phyloP scores from a whole-genome alignment of 768 basidiomycete species.

The Pulveroboletus sp. region DNA sequence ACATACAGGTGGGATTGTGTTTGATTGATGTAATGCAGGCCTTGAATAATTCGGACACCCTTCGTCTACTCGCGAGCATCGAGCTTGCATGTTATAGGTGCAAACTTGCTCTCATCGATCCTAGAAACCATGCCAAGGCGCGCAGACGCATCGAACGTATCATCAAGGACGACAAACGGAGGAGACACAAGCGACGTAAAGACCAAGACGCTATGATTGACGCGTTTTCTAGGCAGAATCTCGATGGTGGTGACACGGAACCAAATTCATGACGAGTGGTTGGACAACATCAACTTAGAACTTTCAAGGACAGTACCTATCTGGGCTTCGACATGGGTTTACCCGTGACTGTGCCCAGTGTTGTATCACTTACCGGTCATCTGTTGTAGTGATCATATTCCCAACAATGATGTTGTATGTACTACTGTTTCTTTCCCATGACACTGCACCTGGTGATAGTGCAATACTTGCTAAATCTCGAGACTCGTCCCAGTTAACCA shows the following conservation, averaged over 20 bases:
- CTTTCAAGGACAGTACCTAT: conserved; percentile 12
- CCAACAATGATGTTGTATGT: conserved; percentile 7
- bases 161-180: conserved; percentile 84
- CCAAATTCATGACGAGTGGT: conserved; percentile 23
- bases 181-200: conserved; percentile 76
- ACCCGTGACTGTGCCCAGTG: conserved; percentile 12
- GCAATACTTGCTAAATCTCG: neutral
- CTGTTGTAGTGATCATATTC: conserved; percentile 18
- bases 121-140: conserved; percentile 59
- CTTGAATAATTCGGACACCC: conserved; percentile 77
- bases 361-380: conserved; percentile 24
- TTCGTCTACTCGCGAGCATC: conserved; percentile 78
- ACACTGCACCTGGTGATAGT: conserved; percentile 7
- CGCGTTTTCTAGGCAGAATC: conserved; percentile 61
- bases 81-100: conserved; percentile 82
- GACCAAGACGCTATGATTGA: conserved; percentile 83
- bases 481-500: neutral
- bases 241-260: conserved; percentile 30
- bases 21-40: conserved; percentile 46
- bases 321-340: conserved; percentile 2
- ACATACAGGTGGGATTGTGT: conserved; percentile 1
- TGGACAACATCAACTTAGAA: conserved; percentile 10
- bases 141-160: conserved; percentile 73
- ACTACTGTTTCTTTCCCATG: conserved; percentile 4
- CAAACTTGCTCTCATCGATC: conserved; percentile 65